phyloP scores from a whole-genome alignment of 192 early-diverging fungal species.

The Paraglomus brasilianum region DNA sequence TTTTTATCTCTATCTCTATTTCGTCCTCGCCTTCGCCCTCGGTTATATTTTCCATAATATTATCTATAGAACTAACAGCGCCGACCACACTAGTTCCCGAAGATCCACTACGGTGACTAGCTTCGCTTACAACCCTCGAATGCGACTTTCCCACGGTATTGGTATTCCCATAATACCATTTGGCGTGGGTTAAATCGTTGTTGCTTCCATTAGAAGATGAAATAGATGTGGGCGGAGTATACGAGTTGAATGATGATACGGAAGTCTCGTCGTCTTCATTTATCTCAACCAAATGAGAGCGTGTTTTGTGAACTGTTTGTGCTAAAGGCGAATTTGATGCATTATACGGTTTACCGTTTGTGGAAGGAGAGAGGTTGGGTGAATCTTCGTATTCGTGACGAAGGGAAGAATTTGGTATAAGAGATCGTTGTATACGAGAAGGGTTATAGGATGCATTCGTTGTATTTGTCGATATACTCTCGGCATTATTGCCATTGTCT shows the following conservation, averaged over 20 bases:
- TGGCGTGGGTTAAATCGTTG: neutral
- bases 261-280: neutral
- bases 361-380: neutral
- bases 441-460: too few species aligned
- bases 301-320: neutral
- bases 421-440: neutral
- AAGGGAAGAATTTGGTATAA: neutral
- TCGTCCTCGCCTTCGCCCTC: too few species aligned
- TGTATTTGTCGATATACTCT: neutral
- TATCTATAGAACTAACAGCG: too few species aligned
- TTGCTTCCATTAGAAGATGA: neutral
- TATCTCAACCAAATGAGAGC: neutral
- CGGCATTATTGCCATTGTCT: neutral
- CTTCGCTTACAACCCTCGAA: too few species aligned
- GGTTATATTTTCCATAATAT: too few species aligned
- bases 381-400: neutral
- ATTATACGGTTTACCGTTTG: neutral
- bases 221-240: conserved; percentile 4
- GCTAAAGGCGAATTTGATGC: neutral
- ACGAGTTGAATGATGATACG: neutral
- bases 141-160: too few species aligned
- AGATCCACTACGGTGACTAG: too few species aligned
- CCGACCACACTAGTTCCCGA: too few species aligned
- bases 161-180: too few species aligned
- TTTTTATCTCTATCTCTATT: too few species aligned